These are phyloP conservation scores for Lunularia cruciata DNA, from an alignment of 225 moss, liverwort and hornwort genomes.

Conservation along the genomic window DNA sequence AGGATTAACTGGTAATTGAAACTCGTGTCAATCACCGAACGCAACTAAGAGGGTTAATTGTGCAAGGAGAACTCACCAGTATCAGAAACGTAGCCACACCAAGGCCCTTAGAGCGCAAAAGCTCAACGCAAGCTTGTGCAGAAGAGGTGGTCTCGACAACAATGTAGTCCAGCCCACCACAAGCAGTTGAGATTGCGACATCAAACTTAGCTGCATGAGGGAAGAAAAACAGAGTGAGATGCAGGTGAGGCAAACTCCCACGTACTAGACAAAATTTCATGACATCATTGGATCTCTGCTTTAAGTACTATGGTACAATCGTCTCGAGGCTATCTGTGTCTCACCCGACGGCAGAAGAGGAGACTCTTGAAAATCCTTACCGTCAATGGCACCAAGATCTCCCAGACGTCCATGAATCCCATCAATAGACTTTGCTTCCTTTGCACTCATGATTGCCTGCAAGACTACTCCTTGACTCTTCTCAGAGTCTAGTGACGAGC, in stretches of 20 bases:
- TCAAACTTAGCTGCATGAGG: slow-evolving; percentile 84
- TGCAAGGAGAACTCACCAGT: slow-evolving; percentile 70
- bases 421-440: slow-evolving; percentile 67
- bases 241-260: background rate
- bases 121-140: slow-evolving; percentile 96
- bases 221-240: slow-evolving; percentile 7
- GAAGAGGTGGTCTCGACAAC: slow-evolving; percentile 87
- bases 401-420: slow-evolving; percentile 94
- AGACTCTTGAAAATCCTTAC: too few species aligned
- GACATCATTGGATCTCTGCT: background rate
- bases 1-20: too few species aligned
- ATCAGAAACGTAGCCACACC: slow-evolving; percentile 95
- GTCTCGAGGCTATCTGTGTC: too few species aligned
- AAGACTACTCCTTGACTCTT: slow-evolving; percentile 77
- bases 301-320: too few species aligned
- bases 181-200: slow-evolving; percentile 94
- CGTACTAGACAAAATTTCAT: background rate
- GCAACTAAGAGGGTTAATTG: too few species aligned
- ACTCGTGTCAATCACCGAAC: too few species aligned
- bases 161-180: slow-evolving; percentile 87
- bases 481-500: slow-evolving; percentile 65
- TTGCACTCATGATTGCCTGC: slow-evolving; percentile 83
- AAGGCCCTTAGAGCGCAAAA: slow-evolving; percentile 74
- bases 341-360: too few species aligned
- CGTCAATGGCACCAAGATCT: slow-evolving; percentile 96